Conservation (phyloP, 2,329 filamentous ascomycete species). For the Talaromyces sp. region DNA sequence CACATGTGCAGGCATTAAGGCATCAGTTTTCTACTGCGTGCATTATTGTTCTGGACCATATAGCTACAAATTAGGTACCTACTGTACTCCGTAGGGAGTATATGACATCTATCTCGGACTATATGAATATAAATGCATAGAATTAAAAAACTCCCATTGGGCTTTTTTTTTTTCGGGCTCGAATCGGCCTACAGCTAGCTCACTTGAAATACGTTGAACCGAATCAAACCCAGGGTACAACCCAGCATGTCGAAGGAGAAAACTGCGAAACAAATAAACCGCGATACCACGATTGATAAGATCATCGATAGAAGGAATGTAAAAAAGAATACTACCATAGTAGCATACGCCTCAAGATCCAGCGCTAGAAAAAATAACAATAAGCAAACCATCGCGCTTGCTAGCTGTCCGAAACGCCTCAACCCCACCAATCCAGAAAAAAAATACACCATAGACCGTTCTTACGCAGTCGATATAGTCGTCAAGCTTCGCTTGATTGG, state of each 20-base stretch:
- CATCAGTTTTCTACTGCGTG: background rate
- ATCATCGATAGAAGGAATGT: background rate
- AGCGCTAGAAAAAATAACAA: background rate
- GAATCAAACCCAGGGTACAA: background rate
- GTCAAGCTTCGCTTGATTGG: conserved; percentile 61
- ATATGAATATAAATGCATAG: too few species aligned
- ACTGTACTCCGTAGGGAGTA: too few species aligned
- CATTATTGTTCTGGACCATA: too few species aligned
- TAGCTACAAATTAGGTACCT: too few species aligned
- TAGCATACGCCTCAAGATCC: background rate
- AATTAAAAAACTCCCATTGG: too few species aligned
- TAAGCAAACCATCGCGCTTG: background rate
- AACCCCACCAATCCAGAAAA: background rate
- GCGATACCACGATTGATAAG: background rate
- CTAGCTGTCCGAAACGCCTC: background rate
- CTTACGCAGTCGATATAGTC: conserved; percentile 29
- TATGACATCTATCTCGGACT: too few species aligned
- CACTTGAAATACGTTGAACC: background rate
- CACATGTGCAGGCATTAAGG: background rate
- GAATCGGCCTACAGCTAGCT: too few species aligned
- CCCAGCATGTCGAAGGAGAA: background rate
- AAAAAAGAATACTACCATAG: background rate
- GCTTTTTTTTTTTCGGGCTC: too few species aligned
- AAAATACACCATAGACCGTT: background rate
- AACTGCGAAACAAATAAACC: background rate